phyloP scores from a whole-genome alignment of 108 stramenopile species.

The Bacterosira constricta region DNA sequence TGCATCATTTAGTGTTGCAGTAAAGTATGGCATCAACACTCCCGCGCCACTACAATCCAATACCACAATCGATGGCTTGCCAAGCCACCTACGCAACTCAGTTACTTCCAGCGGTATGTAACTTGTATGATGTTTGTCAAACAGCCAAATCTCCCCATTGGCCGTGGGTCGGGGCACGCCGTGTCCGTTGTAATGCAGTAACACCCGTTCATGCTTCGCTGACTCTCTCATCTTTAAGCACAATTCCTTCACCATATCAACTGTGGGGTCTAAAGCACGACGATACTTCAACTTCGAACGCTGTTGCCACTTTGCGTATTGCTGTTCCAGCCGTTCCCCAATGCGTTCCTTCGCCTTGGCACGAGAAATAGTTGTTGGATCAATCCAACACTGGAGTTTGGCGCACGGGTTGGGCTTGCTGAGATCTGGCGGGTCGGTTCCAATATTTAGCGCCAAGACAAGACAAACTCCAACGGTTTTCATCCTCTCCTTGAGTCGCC shows the following conservation, averaged over 20 bases:
- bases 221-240: slow-evolving; percentile 75
- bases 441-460: slow-evolving; percentile 95
- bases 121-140: slow-evolving; percentile 96
- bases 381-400: slow-evolving; percentile 94
- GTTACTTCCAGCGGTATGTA: slow-evolving; percentile 94
- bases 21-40: slow-evolving; percentile 88
- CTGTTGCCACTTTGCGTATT: slow-evolving; percentile 90
- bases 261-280: slow-evolving; percentile 91
- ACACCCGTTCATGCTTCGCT: slow-evolving; percentile 82
- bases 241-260: slow-evolving; percentile 88
- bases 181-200: slow-evolving; percentile 99
- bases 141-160: slow-evolving; percentile 97
- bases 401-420: slow-evolving; percentile 91
- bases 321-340: slow-evolving; percentile 85
- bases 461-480: slow-evolving; percentile 93
- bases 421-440: slow-evolving; percentile 97
- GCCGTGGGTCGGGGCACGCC: slow-evolving; percentile 96
- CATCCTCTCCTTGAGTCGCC: slow-evolving; percentile 95
- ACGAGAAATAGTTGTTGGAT: slow-evolving; percentile 76
- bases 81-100: slow-evolving; percentile 92
- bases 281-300: slow-evolving; percentile 74
- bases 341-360: slow-evolving; percentile 89
- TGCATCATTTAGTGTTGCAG: slow-evolving; percentile 39
- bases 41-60: slow-evolving; percentile 95
- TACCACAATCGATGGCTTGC: slow-evolving; percentile 90